These are phyloP conservation scores for Toxicodendron radicans DNA, from an alignment of 345 rosid genomes.

Conservation along the genomic window DNA sequence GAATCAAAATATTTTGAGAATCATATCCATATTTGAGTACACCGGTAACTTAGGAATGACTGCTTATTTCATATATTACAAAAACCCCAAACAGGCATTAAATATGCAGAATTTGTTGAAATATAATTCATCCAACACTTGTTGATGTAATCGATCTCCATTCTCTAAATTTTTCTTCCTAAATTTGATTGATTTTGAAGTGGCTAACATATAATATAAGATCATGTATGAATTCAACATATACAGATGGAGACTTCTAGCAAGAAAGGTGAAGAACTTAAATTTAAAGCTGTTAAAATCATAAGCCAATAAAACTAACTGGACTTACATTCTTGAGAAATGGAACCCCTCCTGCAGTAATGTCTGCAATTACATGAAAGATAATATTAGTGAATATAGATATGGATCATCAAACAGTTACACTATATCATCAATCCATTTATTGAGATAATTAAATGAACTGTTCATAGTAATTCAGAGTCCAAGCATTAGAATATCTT, in stretches of 20 bases:
- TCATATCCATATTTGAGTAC: too few relatives aligned
- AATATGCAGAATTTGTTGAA: neutral
- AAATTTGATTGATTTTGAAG: neutral
- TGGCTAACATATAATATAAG: neutral
- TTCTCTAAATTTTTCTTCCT: neutral
- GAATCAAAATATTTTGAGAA: neutral
- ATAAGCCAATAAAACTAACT: neutral
- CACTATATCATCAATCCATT: constrained; percentile 12
- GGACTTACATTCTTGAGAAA: constrained; percentile 59
- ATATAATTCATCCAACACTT: neutral
- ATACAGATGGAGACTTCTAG: too few relatives aligned
- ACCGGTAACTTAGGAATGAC: too few relatives aligned
- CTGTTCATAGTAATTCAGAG: neutral
- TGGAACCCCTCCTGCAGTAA: constrained; percentile 77
- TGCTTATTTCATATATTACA: too few relatives aligned
- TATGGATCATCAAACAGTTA: constrained; percentile 8
- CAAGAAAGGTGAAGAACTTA: too few relatives aligned
- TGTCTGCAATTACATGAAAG: constrained; percentile 52
- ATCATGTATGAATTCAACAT: neutral
- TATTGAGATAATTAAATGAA: constrained; percentile 2
- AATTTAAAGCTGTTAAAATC: neutral
- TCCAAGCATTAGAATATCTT: neutral
- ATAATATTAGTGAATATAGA: constrained; percentile 21
- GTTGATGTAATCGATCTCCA: neutral
- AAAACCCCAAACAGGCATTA: neutral